Evolutionary conservation across 2,329 filamentous ascomycete species (phyloP).

Genomic region (Acarospora socialis): DNA sequence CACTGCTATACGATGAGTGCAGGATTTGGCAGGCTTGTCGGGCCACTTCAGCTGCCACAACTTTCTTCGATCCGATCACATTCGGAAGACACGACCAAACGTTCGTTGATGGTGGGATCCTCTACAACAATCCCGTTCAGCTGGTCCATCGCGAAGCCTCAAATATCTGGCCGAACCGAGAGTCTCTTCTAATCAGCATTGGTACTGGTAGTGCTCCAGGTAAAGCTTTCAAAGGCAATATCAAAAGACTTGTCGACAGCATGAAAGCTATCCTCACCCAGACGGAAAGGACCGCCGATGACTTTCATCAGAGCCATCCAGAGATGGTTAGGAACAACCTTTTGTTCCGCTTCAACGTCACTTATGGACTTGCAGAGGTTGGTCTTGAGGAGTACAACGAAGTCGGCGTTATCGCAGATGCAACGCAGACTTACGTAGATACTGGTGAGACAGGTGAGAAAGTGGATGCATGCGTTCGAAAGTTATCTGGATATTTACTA

Average conservation of each 20-base stretch:
- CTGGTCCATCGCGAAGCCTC: slow-evolving; percentile 1
- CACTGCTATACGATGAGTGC: slow-evolving; percentile 2
- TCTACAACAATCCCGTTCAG: slow-evolving; percentile 2
- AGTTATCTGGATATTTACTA: no score
- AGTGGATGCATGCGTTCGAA: no score
- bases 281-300: background rate
- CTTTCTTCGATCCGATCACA: slow-evolving; percentile 18
- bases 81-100: slow-evolving; percentile 6
- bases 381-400: slow-evolving; percentile 1
- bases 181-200: background rate
- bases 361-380: slow-evolving; percentile 1
- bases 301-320: background rate
- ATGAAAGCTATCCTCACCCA: slow-evolving; percentile 3
- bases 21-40: slow-evolving; percentile 18
- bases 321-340: slow-evolving; percentile 1
- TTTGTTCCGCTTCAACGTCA: slow-evolving; percentile 3
- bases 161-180: background rate
- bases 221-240: background rate
- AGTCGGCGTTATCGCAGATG: no score
- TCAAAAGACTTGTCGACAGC: background rate
- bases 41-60: slow-evolving; percentile 20
- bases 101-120: slow-evolving; percentile 2
- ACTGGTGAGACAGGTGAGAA: no score
- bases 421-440: no score
- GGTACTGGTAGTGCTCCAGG: background rate